These are phyloP conservation scores for Rhodotorula taiwanensis DNA, from an alignment of 768 basidiomycete species.

Conservation along the genomic window DNA sequence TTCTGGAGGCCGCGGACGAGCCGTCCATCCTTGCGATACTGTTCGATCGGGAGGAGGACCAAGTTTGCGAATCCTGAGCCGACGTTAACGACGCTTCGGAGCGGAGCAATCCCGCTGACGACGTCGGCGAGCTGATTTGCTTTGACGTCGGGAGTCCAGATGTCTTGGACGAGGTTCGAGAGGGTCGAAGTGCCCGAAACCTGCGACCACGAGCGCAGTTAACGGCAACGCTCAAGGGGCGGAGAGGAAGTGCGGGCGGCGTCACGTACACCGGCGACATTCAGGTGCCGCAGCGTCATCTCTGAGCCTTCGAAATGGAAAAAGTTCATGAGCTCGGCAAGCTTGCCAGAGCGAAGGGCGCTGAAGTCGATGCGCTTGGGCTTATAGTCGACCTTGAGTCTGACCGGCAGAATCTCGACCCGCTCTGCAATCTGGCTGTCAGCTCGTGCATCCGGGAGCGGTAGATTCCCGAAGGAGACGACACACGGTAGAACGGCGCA, in stretches of 20 bases:
- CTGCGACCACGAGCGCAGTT: conserved; percentile 47
- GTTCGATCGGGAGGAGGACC: conserved; percentile 87
- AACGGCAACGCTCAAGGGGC: neutral
- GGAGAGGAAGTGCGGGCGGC: neutral
- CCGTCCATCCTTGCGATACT: conserved; percentile 94
- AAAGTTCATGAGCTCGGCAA: conserved; percentile 98
- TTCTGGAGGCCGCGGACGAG: conserved; percentile 88
- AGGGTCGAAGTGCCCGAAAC: conserved; percentile 86
- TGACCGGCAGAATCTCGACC: conserved; percentile 89
- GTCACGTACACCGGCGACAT: conserved; percentile 71
- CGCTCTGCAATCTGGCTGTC: conserved; percentile 55
- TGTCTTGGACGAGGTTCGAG: conserved; percentile 85
- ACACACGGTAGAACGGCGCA: conserved; percentile 65
- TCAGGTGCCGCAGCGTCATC: conserved; percentile 92
- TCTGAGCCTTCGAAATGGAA: conserved; percentile 99
- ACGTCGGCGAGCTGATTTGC: conserved; percentile 96
- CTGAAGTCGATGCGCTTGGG: conserved; percentile 92
- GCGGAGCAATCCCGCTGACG: conserved; percentile 90
- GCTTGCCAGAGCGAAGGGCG: conserved; percentile 79
- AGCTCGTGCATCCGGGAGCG: neutral
- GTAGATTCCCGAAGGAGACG: neutral
- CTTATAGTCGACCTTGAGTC: conserved; percentile 95
- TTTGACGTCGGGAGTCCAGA: conserved; percentile 99
- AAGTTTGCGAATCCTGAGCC: conserved; percentile 95
- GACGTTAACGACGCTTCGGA: conserved; percentile 93